Percentiles rank a stretch among this genome's conserved stretches.
phyloP scores from a whole-genome alignment of 768 basidiomycete species.

The Podaxis rugospora region DNA sequence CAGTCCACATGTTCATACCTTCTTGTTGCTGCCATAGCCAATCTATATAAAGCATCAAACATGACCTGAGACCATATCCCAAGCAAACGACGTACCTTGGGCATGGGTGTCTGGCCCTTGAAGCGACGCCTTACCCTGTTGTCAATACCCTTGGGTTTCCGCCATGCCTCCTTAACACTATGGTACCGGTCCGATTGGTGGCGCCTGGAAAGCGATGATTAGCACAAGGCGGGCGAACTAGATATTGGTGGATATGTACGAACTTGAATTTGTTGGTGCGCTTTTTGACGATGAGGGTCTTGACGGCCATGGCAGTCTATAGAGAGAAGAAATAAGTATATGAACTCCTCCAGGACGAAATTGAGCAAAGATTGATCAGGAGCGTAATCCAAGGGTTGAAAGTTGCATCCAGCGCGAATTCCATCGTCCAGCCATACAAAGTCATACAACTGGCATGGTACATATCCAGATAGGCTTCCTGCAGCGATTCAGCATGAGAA shows the following conservation, averaged over 20 bases:
- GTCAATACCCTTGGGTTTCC: slow-evolving; percentile 99
- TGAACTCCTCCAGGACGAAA: slow-evolving; percentile 12
- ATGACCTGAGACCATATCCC: not conserved
- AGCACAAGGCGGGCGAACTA: not conserved
- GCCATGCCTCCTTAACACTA: slow-evolving; percentile 97
- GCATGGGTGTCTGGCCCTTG: slow-evolving; percentile 96
- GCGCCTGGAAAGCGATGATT: slow-evolving; percentile 50
- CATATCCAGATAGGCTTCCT: slow-evolving; percentile 12
- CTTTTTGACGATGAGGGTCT: slow-evolving; percentile 78
- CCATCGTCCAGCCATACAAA: slow-evolving; percentile 14
- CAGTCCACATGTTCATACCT: slow-evolving; percentile 31
- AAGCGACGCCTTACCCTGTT: slow-evolving; percentile 94
- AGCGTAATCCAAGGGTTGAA: slow-evolving; percentile 23
- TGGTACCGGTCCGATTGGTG: slow-evolving; percentile 99
- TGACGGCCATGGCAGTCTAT: slow-evolving; percentile 47
- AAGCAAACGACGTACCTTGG: slow-evolving; percentile 59
- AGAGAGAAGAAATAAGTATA: slow-evolving; percentile 14
- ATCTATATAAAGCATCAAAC: slow-evolving; percentile 37
- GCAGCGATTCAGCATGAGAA: slow-evolving; percentile 15
- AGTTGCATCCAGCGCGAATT: slow-evolving; percentile 32
- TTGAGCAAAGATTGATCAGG: slow-evolving; percentile 13
- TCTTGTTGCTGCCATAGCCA: slow-evolving; percentile 90
- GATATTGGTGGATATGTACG: slow-evolving; percentile 22
- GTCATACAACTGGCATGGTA: slow-evolving; percentile 7
- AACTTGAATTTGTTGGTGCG: slow-evolving; percentile 97